Evolutionary conservation across 805 yeast genomes (phyloP), one percentile per base, ranked within the genome.

Genomic region (Candida oleophila): DNA sequence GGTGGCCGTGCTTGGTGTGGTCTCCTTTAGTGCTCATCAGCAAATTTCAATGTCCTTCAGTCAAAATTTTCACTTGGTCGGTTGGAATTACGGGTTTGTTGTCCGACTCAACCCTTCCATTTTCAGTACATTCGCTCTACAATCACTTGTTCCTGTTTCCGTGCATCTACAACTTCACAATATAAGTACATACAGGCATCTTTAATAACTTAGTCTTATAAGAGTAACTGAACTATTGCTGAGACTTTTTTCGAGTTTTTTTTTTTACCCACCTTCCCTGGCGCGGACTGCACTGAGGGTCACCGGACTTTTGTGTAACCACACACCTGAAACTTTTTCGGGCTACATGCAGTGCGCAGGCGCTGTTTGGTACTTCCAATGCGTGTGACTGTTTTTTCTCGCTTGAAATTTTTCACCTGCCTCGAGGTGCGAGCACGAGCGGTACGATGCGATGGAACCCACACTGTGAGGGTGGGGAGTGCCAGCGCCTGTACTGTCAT

Each of bases 151-250:
- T 11, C 30, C 11, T 25, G 30, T 25, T 11, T 11, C 30, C 5
- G 11, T 11, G 11, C 5, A 25, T 25, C 30, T 25, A 25, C 30
- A 25, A 25, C 11, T 11, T 7, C 11, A 25, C 11, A 5, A 25
- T 25, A 25, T 34, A 20, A 44, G 57, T 68, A 67, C 73, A 63
- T 66, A 71, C 75, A 65, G 74, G 74, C 75, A 70, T 70, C 72
- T 64, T 61, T 56, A 54, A 51, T 49, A 21, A 38, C 41, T 38
- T 38, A 14, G 41, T 38, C 15, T 18, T 16, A 11, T 25, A 25
- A 25, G 30, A 15, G 14, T 14, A 33, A 15, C n/a, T 33, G 5
- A 5, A 33, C 7, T 15, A 33, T 8, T 4, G 4, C 16, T 8
- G 5, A 8, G 16, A 15, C 16, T 11, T 14, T 14, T 11, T 33